phyloP scores from a whole-genome alignment of 1,284 basidiomycete genomes.

The Tilletia setariae region DNA sequence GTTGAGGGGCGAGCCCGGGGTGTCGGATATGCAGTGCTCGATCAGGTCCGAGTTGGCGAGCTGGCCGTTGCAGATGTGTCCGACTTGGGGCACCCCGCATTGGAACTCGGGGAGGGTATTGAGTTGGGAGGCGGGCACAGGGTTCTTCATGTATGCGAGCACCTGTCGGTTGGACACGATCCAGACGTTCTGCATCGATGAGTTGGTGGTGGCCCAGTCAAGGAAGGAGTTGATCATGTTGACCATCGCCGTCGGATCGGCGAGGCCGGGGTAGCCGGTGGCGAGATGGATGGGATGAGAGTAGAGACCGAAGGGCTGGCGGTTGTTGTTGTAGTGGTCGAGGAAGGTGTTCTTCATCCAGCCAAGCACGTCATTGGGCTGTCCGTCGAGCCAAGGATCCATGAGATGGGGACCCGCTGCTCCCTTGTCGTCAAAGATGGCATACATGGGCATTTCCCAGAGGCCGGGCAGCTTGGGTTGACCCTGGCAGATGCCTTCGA shows the following conservation, averaged over 20 bases:
- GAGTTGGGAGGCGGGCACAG: slow-evolving; percentile 57
- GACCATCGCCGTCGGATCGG: slow-evolving; percentile 24
- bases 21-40: slow-evolving; percentile 46
- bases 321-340: slow-evolving; percentile 63
- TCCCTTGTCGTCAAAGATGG: slow-evolving; percentile 35
- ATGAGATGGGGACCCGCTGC: slow-evolving; percentile 61
- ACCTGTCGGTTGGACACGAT: slow-evolving; percentile 72
- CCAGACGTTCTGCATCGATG: slow-evolving; percentile 64
- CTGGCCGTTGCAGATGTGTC: slow-evolving; percentile 46
- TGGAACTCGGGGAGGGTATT: slow-evolving; percentile 48
- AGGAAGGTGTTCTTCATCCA: slow-evolving; percentile 75
- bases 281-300: slow-evolving; percentile 77
- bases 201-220: slow-evolving; percentile 65
- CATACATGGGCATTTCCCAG: slow-evolving; percentile 47
- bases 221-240: slow-evolving; percentile 71
- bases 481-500: slow-evolving; percentile 65
- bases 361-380: slow-evolving; percentile 59
- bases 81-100: slow-evolving; percentile 38
- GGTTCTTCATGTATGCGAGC: slow-evolving; percentile 71
- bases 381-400: slow-evolving; percentile 73
- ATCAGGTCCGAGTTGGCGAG: slow-evolving; percentile 35
- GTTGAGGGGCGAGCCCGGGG: slow-evolving; percentile 40
- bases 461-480: slow-evolving; percentile 69
- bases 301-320: slow-evolving; percentile 76
- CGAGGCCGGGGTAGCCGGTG: slow-evolving; percentile 55